Base-by-base conservation (phyloP, 202 grass and related monocot genomes). In the Bolboschoenoplectus hybrid region DNA sequence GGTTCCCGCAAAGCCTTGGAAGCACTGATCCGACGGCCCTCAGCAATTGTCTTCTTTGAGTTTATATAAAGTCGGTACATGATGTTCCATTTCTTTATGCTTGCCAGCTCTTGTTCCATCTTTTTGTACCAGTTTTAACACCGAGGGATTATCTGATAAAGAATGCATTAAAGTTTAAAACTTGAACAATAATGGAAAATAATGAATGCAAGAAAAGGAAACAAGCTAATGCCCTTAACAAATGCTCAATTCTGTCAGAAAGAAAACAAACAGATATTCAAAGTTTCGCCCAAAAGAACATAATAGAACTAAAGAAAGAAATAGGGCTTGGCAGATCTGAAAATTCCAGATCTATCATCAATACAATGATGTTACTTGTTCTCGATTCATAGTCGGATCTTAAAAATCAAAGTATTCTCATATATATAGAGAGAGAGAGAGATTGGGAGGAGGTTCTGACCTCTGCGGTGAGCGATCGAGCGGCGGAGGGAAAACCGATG, bases 51-150 rank as follows among this genome's bases (percentile, higher is more conserved):
- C 88, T 98, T 98, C 84, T 96, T 98, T 73, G 96, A 96, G 87
- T 98, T 98, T 47, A 98, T 81, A 73, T 98, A 98, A 32, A 96
- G 90, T 3, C 91, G 96, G 85, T 98, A 98, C 57, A 98, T 87
- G 67, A 95, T 47, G 49, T 89, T 96, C 93, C 93, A 96, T 84
- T 98, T 98, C 90, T 98, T 98, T 90, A 94, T 90, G 65, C 80
- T 80, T 81, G 73, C 77, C 84, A 38, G 26, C 3, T 84, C 64
- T 17, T 10, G 19, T 50, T 67, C 20, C 81, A 84, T 84, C 35
- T 67, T 39, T 8, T 49, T 41, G 41, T 50, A 34, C n/a, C 45
- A 79, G 80, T 64, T 47, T 45, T 45, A 47, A 64, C 11, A 47
- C 40, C 80, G 51, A 66, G 60, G 10, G 5, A 0, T 35, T 64